Evolutionary conservation across 2,329 filamentous ascomycete species (phyloP).

Genomic region (Stachybotrys chlorohalonatus): DNA sequence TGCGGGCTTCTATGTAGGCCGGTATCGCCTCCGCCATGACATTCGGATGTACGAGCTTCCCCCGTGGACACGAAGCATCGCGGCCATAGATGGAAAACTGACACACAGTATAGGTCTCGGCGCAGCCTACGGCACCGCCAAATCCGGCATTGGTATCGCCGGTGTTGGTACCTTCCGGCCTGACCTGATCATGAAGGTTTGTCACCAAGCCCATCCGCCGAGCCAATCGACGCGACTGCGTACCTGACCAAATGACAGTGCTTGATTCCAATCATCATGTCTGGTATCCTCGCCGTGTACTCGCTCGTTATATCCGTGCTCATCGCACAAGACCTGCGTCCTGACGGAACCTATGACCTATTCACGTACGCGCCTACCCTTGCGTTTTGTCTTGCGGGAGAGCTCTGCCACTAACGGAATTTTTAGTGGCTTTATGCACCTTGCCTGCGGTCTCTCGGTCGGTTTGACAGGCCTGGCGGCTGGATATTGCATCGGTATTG

Average conservation of each 20-base stretch:
- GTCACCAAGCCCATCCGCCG: not conserved
- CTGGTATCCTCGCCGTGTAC: conserved; percentile 97
- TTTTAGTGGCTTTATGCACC: conserved; percentile 78
- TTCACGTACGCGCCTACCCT: conserved; percentile 55
- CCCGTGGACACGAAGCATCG: conserved; percentile 5
- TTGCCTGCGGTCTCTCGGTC: conserved; percentile 82
- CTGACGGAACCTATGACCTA: conserved; percentile 61
- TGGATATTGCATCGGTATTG: conserved; percentile 91
- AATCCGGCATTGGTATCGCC: conserved; percentile 80
- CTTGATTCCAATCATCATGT: conserved; percentile 89
- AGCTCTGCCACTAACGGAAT: conserved; percentile 7
- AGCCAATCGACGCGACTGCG: not conserved
- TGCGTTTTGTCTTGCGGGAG: not conserved
- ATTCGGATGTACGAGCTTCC: conserved; percentile 59
- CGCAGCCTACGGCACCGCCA: conserved; percentile 80
- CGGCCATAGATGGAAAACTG: conserved; percentile 7
- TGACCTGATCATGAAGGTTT: conserved; percentile 85
- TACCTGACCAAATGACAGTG: conserved; percentile 42
- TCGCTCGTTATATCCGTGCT: conserved; percentile 93
- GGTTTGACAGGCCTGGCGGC: conserved; percentile 88
- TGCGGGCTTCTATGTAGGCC: conserved; percentile 39
- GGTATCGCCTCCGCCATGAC: conserved; percentile 77
- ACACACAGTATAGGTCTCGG: conserved; percentile 41
- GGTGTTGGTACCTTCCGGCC: conserved; percentile 78
- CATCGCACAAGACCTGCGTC: conserved; percentile 81